Percentiles rank a stretch among this genome's conserved stretches.
Evolutionary conservation across 1,139 yeast species (phyloP).

Genomic region (Candida sanyaensis): DNA sequence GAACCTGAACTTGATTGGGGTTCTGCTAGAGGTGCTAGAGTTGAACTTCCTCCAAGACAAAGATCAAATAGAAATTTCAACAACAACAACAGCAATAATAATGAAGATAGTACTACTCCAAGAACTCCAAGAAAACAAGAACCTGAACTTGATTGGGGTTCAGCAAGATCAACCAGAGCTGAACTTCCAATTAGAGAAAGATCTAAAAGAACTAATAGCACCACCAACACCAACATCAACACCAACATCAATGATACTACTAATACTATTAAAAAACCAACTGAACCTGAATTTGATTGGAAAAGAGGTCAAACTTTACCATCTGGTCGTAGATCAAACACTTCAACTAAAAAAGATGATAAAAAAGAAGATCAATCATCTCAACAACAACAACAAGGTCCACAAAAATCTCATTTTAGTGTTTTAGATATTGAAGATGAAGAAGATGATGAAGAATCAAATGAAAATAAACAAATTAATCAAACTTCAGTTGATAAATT

Average conservation of each 20-base stretch:
- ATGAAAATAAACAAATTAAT: slow-evolving; percentile 25
- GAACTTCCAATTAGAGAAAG: slow-evolving; percentile 42
- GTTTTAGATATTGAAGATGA: slow-evolving; percentile 60
- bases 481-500: slow-evolving; percentile 27
- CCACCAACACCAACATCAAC: slow-evolving; percentile 20
- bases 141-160: slow-evolving; percentile 63
- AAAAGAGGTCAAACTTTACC: slow-evolving; percentile 34
- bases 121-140: slow-evolving; percentile 46
- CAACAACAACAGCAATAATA: slow-evolving; percentile 11
- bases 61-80: slow-evolving; percentile 13
- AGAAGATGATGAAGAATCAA: slow-evolving; percentile 60
- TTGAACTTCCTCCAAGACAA: slow-evolving; percentile 41
- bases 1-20: slow-evolving; percentile 61
- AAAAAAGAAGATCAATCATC: slow-evolving; percentile 28
- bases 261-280: slow-evolving; percentile 39
- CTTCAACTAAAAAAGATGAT: slow-evolving; percentile 13
- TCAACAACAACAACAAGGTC: slow-evolving; percentile 42
- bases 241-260: slow-evolving; percentile 21
- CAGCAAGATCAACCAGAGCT: slow-evolving; percentile 44
- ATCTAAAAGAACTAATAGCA: slow-evolving; percentile 19
- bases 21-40: slow-evolving; percentile 45
- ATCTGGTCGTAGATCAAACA: slow-evolving; percentile 18
- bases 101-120: slow-evolving; percentile 23
- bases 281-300: slow-evolving; percentile 32
- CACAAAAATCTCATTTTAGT: slow-evolving; percentile 61